Conservation (phyloP, 2,329 filamentous ascomycete species). For the Xylaria sp. region DNA sequence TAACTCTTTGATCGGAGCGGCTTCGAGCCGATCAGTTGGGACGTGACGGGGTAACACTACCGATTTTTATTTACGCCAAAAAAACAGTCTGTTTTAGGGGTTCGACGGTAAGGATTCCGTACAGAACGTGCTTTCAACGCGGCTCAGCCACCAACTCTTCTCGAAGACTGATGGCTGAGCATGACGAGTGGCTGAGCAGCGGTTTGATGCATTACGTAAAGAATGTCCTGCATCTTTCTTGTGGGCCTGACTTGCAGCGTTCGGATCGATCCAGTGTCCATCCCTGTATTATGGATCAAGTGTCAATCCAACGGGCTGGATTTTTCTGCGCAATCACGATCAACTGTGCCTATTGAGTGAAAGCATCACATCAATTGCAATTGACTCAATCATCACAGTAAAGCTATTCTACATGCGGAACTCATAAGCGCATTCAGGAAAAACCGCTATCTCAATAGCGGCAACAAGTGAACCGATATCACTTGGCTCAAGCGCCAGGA, state of each 20-base stretch:
- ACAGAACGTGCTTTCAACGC: background rate
- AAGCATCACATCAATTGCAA: background rate
- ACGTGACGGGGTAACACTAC: too few relatives aligned
- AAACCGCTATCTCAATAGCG: background rate
- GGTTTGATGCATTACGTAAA: background rate
- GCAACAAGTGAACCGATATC: background rate
- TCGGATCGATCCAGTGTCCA: background rate
- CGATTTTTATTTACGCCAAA: too few relatives aligned
- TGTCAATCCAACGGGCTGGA: background rate
- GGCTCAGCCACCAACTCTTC: background rate
- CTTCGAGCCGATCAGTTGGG: too few relatives aligned
- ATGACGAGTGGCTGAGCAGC: background rate
- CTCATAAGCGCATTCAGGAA: background rate
- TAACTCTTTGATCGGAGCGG: too few relatives aligned
- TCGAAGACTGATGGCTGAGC: background rate
- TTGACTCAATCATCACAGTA: background rate
- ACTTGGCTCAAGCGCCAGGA: constrained; percentile 8
- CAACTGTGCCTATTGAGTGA: background rate
- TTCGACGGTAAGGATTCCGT: too few relatives aligned
- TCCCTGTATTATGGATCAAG: background rate
- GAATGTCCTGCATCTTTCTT: background rate
- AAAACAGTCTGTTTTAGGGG: too few relatives aligned
- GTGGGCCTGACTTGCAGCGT: background rate
- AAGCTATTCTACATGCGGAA: background rate
- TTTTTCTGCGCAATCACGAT: background rate